Percentiles rank a stretch among this genome's conserved stretches.
Evolutionary conservation across 2,329 filamentous ascomycete genomes (phyloP).

Genomic region (Aspergillus hortae): DNA sequence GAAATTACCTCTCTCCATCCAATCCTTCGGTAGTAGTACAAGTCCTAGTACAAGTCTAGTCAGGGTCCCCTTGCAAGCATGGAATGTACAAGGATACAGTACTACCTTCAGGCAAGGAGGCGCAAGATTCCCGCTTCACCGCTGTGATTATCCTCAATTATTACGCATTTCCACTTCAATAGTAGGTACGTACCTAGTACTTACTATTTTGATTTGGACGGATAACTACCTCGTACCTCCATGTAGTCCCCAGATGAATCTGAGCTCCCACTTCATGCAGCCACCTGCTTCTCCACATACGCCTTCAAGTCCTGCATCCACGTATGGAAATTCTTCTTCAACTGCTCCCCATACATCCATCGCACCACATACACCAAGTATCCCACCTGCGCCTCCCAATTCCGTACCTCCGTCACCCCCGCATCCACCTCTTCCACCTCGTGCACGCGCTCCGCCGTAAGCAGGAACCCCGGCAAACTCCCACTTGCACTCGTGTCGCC

Average conservation of each 20-base stretch:
- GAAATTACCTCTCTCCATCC: slow-evolving; percentile 8
- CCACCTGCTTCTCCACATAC: slow-evolving; percentile 31
- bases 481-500: slow-evolving; percentile 25
- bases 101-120: too few relatives aligned
- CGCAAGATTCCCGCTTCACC: too few relatives aligned
- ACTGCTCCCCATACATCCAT: slow-evolving; percentile 39
- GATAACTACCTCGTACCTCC: too few relatives aligned
- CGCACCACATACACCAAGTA: slow-evolving; percentile 38
- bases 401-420: slow-evolving; percentile 29
- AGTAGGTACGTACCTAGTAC: too few relatives aligned
- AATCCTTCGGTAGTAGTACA: too few relatives aligned
- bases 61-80: not conserved
- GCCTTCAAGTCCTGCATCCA: slow-evolving; percentile 42
- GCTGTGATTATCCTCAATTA: too few relatives aligned
- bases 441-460: slow-evolving; percentile 46
- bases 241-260: too few relatives aligned
- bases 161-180: too few relatives aligned
- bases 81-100: too few relatives aligned
- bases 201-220: too few relatives aligned
- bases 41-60: not conserved
- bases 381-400: slow-evolving; percentile 47
- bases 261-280: not conserved
- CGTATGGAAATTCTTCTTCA: slow-evolving; percentile 37
- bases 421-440: slow-evolving; percentile 39
- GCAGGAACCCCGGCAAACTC: slow-evolving; percentile 30